Evolutionary conservation across 768 basidiomycete genomes (phyloP).

Genomic region (Pulveroboletus ravenelii): DNA sequence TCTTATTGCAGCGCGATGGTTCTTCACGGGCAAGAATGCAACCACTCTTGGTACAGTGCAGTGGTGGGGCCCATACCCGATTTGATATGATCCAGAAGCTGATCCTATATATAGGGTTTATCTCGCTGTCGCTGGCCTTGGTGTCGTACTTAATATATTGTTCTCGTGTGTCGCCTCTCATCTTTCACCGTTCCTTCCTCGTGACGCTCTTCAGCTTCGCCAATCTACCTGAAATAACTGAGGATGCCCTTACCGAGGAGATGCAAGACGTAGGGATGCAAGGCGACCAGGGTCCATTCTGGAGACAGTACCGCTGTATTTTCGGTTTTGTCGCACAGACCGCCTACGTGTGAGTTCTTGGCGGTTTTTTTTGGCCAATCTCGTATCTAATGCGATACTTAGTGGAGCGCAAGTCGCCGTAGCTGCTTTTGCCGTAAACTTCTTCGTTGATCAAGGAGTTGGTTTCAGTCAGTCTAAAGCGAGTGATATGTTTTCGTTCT

Average conservation of each 20-base stretch:
- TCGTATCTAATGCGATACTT: neutral
- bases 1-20: conserved; percentile 70
- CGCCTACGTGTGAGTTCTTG: conserved; percentile 47
- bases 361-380: neutral
- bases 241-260: conserved; percentile 55
- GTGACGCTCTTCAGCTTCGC: conserved; percentile 46
- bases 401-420: conserved; percentile 65
- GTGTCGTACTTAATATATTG: conserved; percentile 53
- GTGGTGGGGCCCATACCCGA: conserved; percentile 37
- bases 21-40: conserved; percentile 63
- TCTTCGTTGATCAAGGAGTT: conserved; percentile 57
- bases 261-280: conserved; percentile 39
- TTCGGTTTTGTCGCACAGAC: conserved; percentile 75
- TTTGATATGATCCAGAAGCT: neutral
- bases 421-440: conserved; percentile 67
- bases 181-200: neutral
- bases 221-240: conserved; percentile 64
- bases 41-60: conserved; percentile 62
- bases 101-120: conserved; percentile 45
- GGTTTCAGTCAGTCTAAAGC: conserved; percentile 49
- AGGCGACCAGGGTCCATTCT: conserved; percentile 50
- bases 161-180: conserved; percentile 47
- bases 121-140: conserved; percentile 60
- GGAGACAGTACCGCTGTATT: conserved; percentile 64
- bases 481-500: conserved; percentile 65